Evolutionary conservation across 768 basidiomycete species (phyloP).

Genomic region (Coprinopsis marcescibilis): DNA sequence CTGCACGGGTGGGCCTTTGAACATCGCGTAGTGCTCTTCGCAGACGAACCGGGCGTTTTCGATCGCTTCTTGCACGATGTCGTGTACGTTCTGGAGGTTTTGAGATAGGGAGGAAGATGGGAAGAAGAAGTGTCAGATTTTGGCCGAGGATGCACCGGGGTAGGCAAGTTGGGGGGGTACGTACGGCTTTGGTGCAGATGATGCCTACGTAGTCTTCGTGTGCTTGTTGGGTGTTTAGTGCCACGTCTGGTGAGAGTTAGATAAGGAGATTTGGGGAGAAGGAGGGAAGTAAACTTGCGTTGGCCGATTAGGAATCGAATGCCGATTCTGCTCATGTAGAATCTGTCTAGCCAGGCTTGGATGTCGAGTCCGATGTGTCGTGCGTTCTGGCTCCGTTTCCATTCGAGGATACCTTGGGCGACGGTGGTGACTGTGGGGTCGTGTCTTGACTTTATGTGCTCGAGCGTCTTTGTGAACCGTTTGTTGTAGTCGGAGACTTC

Average conservation of each 20-base stretch:
- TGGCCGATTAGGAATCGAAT: constrained; percentile 97
- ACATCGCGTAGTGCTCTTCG: constrained; percentile 95
- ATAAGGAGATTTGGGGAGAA: neutral
- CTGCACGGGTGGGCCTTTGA: constrained; percentile 93
- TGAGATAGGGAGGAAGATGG: neutral
- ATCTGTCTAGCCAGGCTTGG: constrained; percentile 93
- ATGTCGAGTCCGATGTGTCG: constrained; percentile 78
- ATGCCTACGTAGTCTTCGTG: constrained; percentile 95
- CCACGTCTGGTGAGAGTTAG: constrained; percentile 61
- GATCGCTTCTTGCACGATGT: constrained; percentile 97
- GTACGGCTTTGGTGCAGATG: constrained; percentile 86
- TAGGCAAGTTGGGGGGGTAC: constrained; percentile 22
- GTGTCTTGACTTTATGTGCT: constrained; percentile 88
- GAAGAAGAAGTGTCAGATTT: too few relatives aligned
- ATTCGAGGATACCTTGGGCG: constrained; percentile 89
- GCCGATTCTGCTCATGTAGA: constrained; percentile 93
- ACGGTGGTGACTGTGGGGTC: constrained; percentile 98
- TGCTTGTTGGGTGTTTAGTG: constrained; percentile 85
- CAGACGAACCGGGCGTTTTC: constrained; percentile 94
- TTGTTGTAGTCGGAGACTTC: constrained; percentile 92
- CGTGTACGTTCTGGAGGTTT: constrained; percentile 72
- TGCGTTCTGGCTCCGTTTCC: constrained; percentile 74
- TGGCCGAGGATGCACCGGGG: too few relatives aligned
- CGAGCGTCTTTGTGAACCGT: constrained; percentile 80
- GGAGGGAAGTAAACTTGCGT: constrained; percentile 45